Percentiles rank a stretch among this genome's conserved stretches.
Evolutionary conservation across 2,329 filamentous ascomycete genomes (phyloP).

Genomic region (Nannizziopsis barbatae): DNA sequence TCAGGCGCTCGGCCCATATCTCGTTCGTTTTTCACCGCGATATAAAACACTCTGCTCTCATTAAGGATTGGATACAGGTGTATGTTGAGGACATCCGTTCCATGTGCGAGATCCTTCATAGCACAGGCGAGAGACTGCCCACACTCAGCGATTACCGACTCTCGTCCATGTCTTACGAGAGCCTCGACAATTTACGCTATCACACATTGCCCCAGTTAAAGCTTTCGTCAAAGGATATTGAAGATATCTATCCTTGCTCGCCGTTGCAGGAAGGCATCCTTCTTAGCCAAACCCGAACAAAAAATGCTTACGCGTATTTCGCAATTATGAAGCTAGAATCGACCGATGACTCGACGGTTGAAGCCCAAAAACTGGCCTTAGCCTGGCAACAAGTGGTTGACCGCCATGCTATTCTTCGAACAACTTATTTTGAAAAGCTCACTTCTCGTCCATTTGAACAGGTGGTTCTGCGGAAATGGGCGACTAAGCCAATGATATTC

Average conservation of each 20-base stretch:
- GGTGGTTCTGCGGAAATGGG: too few relatives aligned
- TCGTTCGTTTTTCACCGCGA: background rate
- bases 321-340: background rate
- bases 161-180: background rate
- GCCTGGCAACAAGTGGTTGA: constrained; percentile 4
- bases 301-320: background rate
- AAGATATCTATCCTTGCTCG: constrained; percentile 32
- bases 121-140: background rate
- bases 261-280: constrained; percentile 33
- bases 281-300: background rate
- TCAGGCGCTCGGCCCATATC: background rate
- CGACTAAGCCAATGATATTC: too few relatives aligned
- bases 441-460: too few relatives aligned
- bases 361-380: constrained; percentile 1
- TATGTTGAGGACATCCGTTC: background rate
- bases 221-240: constrained; percentile 15
- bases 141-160: constrained; percentile 2
- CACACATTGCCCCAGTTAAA: background rate
- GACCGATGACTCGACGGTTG: constrained; percentile 14
- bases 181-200: background rate
- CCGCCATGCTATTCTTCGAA: constrained; percentile 1
- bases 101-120: background rate
- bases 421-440: background rate
- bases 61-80: background rate
- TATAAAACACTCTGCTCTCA: background rate